These are phyloP conservation scores for Graphiopsis chlorocephala DNA, from an alignment of 2,329 filamentous ascomycete genomes.

Conservation along the genomic window DNA sequence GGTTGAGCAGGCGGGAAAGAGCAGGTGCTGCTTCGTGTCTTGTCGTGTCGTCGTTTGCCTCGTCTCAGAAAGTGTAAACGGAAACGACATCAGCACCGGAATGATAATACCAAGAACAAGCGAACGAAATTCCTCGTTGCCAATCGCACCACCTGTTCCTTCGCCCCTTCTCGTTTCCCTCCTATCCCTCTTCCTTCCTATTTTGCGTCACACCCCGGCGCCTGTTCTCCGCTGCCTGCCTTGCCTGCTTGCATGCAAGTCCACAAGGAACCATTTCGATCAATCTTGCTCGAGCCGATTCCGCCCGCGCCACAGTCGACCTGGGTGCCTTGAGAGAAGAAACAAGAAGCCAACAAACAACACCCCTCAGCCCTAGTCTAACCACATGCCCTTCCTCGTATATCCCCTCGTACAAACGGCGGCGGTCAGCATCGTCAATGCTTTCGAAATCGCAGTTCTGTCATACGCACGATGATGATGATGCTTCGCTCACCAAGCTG, in stretches of 20 bases:
- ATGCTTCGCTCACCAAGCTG: not conserved
- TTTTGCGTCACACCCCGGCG: conserved; percentile 1
- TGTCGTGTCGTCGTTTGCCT: not conserved
- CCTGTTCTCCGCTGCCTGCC: not conserved
- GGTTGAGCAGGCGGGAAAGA: not conserved
- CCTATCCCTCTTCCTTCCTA: not conserved
- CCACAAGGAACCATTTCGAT: conserved; percentile 1
- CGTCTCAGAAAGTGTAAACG: not conserved
- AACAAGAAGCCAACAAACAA: not conserved
- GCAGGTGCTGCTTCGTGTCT: not conserved
- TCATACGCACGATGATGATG: conserved; percentile 3
- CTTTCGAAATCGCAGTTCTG: not conserved
- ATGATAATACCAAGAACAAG: not conserved
- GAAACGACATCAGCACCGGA: not conserved
- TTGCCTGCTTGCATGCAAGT: not conserved
- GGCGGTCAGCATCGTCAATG: not conserved
- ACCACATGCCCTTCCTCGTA: not conserved
- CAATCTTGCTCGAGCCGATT: not conserved
- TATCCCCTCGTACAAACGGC: not conserved
- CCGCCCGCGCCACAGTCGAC: not conserved
- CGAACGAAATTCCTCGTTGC: not conserved
- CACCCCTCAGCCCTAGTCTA: not conserved
- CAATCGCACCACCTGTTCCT: conserved; percentile 1
- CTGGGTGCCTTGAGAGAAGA: not conserved
- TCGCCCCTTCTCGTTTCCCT: not conserved